Evolutionary conservation across 2,329 filamentous ascomycete species (phyloP).

Genomic region (Penicillium italicum): DNA sequence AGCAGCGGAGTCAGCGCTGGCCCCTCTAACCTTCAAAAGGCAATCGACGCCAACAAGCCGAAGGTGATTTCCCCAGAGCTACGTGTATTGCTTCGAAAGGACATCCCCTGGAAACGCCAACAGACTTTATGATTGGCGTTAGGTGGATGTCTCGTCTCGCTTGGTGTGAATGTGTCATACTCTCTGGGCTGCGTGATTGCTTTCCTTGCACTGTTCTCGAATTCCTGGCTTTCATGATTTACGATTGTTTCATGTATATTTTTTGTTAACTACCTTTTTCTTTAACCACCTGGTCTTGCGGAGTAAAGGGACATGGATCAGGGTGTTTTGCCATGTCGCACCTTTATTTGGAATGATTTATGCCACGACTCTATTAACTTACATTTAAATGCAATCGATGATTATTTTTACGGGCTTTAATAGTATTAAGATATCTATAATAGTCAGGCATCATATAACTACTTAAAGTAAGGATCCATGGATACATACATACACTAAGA

Average conservation of each 20-base stretch:
- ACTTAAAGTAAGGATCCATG: background rate
- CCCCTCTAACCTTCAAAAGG: slow-evolving; percentile 17
- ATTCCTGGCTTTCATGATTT: background rate
- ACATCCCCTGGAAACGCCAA: slow-evolving; percentile 48
- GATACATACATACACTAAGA: background rate
- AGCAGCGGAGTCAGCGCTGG: slow-evolving; percentile 25
- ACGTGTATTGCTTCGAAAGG: slow-evolving; percentile 57
- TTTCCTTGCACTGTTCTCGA: background rate
- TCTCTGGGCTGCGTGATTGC: background rate
- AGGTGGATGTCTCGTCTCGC: background rate
- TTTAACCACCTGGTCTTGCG: background rate
- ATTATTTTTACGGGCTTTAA: background rate
- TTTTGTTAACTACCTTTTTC: background rate
- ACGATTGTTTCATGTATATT: slow-evolving; percentile 4
- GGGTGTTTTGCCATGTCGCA: background rate
- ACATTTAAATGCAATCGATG: background rate
- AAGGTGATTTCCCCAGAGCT: slow-evolving; percentile 63
- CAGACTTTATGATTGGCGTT: slow-evolving; percentile 3
- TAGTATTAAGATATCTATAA: background rate
- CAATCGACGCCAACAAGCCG: slow-evolving; percentile 31
- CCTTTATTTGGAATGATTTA: background rate
- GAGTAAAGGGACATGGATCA: background rate
- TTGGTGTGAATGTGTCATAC: background rate
- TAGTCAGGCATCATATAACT: background rate
- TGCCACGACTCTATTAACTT: background rate